Conservation (phyloP, 306 rosid genomes). For the Acacia crassicarpa region DNA sequence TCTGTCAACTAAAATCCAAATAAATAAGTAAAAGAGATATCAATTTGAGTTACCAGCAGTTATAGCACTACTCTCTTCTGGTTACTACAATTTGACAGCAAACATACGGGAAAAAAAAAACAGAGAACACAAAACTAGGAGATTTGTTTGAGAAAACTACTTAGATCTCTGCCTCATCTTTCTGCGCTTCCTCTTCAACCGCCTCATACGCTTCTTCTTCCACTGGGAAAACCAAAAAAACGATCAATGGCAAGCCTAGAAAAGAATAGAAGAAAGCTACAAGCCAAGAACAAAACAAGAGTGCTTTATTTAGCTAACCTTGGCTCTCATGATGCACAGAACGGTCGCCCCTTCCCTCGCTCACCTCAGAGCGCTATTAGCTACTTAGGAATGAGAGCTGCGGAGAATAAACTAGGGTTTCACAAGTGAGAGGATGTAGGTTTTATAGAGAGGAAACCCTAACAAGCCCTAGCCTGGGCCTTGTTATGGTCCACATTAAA, state of each 20-base stretch:
- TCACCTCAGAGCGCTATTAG: neutral
- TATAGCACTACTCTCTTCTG: slow-evolving; percentile 12
- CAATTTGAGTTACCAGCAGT: neutral
- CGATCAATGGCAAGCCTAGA: neutral
- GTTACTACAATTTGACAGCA: neutral
- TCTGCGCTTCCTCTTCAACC: slow-evolving; percentile 94
- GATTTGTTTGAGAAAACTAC: slow-evolving; percentile 38
- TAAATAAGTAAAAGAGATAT: slow-evolving; percentile 4
- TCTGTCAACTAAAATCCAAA: neutral
- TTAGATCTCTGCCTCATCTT: slow-evolving; percentile 96
- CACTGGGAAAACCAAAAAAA: slow-evolving; percentile 37
- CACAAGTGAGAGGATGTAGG: fast-evolving
- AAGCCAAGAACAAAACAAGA: neutral
- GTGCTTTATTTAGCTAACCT: slow-evolving; percentile 34
- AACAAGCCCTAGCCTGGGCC: slow-evolving; percentile 15
- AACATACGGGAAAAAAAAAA: neutral
- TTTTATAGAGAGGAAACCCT: slow-evolving; percentile 46
- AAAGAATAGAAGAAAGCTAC: neutral
- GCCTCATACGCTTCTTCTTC: slow-evolving; percentile 98
- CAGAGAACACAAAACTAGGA: slow-evolving; percentile 26
- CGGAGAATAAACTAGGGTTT: neutral
- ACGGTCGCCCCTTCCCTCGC: neutral
- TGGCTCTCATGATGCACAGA: slow-evolving; percentile 65
- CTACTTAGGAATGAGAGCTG: neutral
- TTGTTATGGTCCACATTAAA: neutral